A percentile compares a stretch with the other conserved stretches of the same genome.
Evolutionary conservation across 345 rosid genomes (phyloP).

Genomic region (Aethionema arabicum): DNA sequence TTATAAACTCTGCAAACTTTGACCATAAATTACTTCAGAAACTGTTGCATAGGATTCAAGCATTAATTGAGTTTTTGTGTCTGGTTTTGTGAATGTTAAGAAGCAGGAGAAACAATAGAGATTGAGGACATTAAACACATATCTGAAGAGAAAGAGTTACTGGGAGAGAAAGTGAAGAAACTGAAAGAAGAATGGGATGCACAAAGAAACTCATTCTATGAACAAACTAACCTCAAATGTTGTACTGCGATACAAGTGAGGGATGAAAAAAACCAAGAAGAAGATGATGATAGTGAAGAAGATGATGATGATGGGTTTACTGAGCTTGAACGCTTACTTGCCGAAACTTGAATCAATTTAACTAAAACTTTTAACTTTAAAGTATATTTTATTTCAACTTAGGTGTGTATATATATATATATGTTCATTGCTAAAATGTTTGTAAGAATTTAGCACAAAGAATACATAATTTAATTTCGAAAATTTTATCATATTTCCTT

Average conservation of each 20-base stretch:
- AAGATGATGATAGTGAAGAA: slow-evolving; percentile 2
- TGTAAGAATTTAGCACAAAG: too few species aligned
- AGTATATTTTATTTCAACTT: too few species aligned
- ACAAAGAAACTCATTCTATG: slow-evolving; percentile 47
- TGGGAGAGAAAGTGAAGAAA: slow-evolving; percentile 49
- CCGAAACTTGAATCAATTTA: neutral
- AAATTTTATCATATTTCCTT: too few species aligned
- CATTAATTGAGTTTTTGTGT: neutral
- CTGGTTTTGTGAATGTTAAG: slow-evolving; percentile 39
- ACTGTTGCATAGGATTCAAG: too few species aligned
- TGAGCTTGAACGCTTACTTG: slow-evolving; percentile 47
- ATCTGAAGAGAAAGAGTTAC: slow-evolving; percentile 43
- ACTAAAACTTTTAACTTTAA: too few species aligned
- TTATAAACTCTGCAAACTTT: neutral
- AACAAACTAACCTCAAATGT: slow-evolving; percentile 45
- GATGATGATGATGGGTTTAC: slow-evolving; percentile 40
- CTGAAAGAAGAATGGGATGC: slow-evolving; percentile 55
- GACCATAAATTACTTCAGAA: neutral
- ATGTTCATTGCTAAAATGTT: too few species aligned
- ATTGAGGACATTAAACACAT: slow-evolving; percentile 60
- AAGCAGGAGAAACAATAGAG: slow-evolving; percentile 47
- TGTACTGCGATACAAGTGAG: slow-evolving; percentile 9
- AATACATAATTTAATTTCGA: too few species aligned
- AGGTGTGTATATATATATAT: too few species aligned
- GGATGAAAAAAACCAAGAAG: slow-evolving; percentile 15